Conservation (phyloP, 495 filamentous ascomycete genomes). For the Penicillium verhagenii region DNA sequence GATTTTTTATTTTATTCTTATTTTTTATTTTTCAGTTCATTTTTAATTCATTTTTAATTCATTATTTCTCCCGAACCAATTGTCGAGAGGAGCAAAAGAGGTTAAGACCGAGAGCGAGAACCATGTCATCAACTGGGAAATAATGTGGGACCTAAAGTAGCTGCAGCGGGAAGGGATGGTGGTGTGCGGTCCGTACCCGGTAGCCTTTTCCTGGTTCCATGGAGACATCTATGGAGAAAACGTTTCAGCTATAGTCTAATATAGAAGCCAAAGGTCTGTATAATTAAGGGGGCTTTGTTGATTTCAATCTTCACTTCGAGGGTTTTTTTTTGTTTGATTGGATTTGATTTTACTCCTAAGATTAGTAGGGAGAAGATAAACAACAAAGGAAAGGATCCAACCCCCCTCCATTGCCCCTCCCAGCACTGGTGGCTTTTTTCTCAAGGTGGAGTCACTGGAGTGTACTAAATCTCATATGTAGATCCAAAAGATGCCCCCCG, state of each 20-base stretch:
- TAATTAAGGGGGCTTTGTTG: too few relatives aligned
- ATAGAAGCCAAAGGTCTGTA: too few relatives aligned
- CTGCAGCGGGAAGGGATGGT: conserved; percentile 16
- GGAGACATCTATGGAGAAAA: too few relatives aligned
- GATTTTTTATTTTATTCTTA: too few relatives aligned
- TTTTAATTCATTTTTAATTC: too few relatives aligned
- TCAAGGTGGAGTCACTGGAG: conserved; percentile 1
- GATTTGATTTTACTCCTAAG: too few relatives aligned
- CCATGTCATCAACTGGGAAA: conserved; percentile 9
- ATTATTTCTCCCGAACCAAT: not conserved
- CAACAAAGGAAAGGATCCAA: not conserved
- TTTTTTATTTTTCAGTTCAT: too few relatives aligned
- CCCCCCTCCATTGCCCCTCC: too few relatives aligned
- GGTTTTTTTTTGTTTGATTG: too few relatives aligned
- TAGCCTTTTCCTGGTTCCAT: conserved; percentile 24
- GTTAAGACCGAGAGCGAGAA: conserved; percentile 2
- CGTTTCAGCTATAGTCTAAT: too few relatives aligned
- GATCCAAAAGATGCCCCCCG: conserved; percentile 17
- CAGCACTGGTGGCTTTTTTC: not conserved
- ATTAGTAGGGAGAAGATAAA: not conserved
- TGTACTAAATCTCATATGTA: conserved; percentile 7
- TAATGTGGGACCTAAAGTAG: conserved; percentile 5
- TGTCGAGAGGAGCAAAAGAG: not conserved
- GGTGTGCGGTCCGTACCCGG: conserved; percentile 27
- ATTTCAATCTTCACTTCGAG: too few relatives aligned